Percentiles rank a stretch among this genome's conserved stretches.
phyloP scores from a whole-genome alignment of 2,329 filamentous ascomycete species.

The Ophiostoma australiae region DNA sequence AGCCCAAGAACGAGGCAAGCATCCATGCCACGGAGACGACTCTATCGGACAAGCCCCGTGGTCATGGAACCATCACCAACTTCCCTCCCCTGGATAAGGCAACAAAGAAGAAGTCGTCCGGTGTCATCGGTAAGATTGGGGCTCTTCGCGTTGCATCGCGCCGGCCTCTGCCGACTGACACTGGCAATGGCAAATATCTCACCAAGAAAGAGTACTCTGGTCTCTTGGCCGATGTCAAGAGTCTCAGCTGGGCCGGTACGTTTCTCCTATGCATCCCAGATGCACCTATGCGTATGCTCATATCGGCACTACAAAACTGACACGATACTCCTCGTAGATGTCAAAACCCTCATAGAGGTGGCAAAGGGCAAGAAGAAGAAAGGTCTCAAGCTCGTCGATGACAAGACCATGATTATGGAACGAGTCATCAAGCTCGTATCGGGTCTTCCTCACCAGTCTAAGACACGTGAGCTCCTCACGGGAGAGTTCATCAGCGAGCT shows the following conservation, averaged over 20 bases:
- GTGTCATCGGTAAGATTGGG: background rate
- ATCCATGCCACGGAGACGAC: background rate
- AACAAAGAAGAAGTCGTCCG: background rate
- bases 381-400: constrained; percentile 60
- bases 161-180: background rate
- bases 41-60: background rate
- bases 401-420: constrained; percentile 76
- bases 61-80: background rate
- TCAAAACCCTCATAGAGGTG: background rate
- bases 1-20: background rate
- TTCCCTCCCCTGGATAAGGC: background rate
- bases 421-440: constrained; percentile 65
- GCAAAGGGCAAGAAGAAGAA: constrained; percentile 37
- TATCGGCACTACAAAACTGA: background rate
- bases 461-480: constrained; percentile 58
- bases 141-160: background rate
- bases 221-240: constrained; percentile 3
- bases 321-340: background rate
- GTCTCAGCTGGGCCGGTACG: background rate
- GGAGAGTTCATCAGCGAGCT: constrained; percentile 63
- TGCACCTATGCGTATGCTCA: background rate
- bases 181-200: background rate
- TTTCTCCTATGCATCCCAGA: background rate
- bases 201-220: background rate
- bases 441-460: constrained; percentile 58